Evolutionary conservation across 2,329 filamentous ascomycete species (phyloP).

Genomic region (Paracamarosporium sp.): DNA sequence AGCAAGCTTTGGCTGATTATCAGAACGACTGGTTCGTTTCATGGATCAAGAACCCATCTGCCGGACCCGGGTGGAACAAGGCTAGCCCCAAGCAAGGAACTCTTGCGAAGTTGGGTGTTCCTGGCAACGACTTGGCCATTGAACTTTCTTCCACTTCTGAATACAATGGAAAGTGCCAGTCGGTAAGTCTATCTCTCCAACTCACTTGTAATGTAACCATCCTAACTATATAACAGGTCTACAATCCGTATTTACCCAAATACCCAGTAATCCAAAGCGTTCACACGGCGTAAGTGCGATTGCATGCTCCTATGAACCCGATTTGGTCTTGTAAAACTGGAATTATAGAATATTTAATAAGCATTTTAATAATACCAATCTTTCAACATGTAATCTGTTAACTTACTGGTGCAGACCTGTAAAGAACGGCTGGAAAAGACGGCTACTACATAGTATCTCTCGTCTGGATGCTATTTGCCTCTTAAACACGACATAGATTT

Average conservation of each 20-base stretch:
- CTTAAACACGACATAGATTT: too few relatives aligned
- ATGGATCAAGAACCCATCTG: conserved; percentile 54
- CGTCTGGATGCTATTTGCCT: too few relatives aligned
- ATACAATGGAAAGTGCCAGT: conserved; percentile 44
- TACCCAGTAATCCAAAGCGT: conserved; percentile 30
- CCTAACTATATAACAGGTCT: conserved; percentile 12
- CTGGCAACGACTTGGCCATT: conserved; percentile 42
- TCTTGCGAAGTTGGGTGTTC: conserved; percentile 43
- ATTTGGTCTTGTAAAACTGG: background rate
- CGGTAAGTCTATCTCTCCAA: conserved; percentile 23
- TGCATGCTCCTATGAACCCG: too few relatives aligned
- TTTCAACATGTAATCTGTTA: background rate
- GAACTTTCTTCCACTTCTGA: conserved; percentile 37
- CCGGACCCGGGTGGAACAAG: conserved; percentile 52
- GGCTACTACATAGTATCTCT: too few relatives aligned
- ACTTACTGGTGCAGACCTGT: too few relatives aligned
- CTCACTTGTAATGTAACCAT: background rate
- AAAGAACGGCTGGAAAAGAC: too few relatives aligned
- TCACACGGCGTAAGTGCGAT: background rate
- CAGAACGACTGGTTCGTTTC: conserved; percentile 53
- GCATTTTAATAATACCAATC: background rate
- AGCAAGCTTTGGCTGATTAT: conserved; percentile 52
- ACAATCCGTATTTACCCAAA: conserved; percentile 28
- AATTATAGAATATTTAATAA: background rate
- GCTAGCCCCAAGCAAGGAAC: conserved; percentile 36